phyloP scores from a whole-genome alignment of 1,284 basidiomycete genomes.

The Tylopilus sp. region DNA sequence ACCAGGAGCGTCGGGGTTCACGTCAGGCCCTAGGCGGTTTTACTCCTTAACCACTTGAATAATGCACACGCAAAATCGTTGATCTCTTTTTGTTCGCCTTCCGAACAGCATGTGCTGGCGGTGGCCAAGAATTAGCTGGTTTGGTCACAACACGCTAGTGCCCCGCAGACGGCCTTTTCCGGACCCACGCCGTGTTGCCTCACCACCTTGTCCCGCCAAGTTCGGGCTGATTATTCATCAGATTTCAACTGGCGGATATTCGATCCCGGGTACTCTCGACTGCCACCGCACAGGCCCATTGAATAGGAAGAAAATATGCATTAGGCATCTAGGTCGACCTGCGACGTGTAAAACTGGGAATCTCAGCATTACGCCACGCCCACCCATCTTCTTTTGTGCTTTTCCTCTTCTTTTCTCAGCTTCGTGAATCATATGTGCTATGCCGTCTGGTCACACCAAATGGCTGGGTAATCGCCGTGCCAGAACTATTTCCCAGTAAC shows the following conservation, averaged over 20 bases:
- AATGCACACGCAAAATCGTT: not conserved
- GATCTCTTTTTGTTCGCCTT: not conserved
- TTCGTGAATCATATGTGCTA: slow-evolving; percentile 9
- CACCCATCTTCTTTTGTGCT: not conserved
- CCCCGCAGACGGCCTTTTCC: slow-evolving; percentile 16
- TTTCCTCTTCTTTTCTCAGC: not conserved
- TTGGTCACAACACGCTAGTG: not conserved
- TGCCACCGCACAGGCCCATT: not conserved
- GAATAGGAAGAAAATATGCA: not conserved
- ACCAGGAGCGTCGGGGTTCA: too few relatives aligned
- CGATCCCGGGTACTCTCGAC: not conserved
- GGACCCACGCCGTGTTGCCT: not conserved
- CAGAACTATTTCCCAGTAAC: slow-evolving; percentile 20
- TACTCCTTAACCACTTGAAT: not conserved
- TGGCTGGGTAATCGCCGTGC: not conserved
- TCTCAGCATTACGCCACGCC: slow-evolving; percentile 4
- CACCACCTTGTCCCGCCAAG: too few relatives aligned
- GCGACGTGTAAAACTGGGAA: slow-evolving; percentile 16
- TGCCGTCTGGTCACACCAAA: slow-evolving; percentile 5
- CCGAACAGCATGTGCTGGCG: too few relatives aligned
- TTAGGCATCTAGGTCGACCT: slow-evolving; percentile 16
- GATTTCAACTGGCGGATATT: too few relatives aligned
- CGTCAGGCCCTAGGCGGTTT: too few relatives aligned
- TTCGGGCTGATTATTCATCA: too few relatives aligned
- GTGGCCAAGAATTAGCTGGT: too few relatives aligned